Base-by-base conservation (phyloP, 1,139 yeast species). In the Candida neerlandica region DNA sequence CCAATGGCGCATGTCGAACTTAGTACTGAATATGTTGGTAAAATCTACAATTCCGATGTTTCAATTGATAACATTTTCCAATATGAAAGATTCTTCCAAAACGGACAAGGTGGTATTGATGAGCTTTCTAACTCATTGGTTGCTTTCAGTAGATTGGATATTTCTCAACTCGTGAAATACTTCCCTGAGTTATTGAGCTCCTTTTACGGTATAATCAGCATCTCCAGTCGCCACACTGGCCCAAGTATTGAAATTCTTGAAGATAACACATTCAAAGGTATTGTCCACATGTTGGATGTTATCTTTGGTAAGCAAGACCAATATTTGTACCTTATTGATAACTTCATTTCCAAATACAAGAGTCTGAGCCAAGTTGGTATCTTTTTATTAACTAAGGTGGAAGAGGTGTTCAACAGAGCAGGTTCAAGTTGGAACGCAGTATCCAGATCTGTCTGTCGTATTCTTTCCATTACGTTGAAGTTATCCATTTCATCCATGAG, bases 11-110 rank as follows among this genome's bases (percentile, higher is more conserved):
- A 75, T 40, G 70, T 86, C 48, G 87, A 85, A 55, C 59, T 87
- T 18, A 72, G 80, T 34, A 74, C 89, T 1, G 85, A 81, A 51
- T 89, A 88, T 62, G 82, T 85, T 51, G 96, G 97, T 27, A 85
- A 81, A 57, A 68, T 74, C 14, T 86, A 73, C 67, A 88, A 87
- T 60, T 71, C 84, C 16, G 91, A 86, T 55, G 56, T 70, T 19
- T 71, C 86, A 4, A 75, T 86, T 54, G 84, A 81, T 47, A 76
- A 77, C 47, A 71, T 89, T 49, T 67, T 86, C 57, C 79, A 78
- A 55, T 85, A 82, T 78, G 82, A 73, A 53, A 65, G 75, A 45
- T 69, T 76, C 35, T 78, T 75, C 58, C 75, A 71, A 58, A 58
- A 58, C 38, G 78, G 73, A 26, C 66, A 69, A 30, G 68, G 72